These are phyloP conservation scores for Tribonema minus DNA, from an alignment of 108 stramenopile genomes.

Conservation along the genomic window DNA sequence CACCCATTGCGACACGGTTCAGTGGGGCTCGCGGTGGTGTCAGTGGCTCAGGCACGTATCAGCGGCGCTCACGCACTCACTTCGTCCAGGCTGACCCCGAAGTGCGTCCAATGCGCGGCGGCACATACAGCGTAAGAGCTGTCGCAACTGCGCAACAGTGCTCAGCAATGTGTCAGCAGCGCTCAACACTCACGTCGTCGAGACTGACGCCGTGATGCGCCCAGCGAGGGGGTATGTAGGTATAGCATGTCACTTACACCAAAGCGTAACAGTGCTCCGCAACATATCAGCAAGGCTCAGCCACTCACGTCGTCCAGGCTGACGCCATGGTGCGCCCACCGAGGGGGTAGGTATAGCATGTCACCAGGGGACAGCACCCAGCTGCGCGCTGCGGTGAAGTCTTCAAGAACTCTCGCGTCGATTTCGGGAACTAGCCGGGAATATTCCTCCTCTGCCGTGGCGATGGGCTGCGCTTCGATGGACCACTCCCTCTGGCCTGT, in stretches of 20 bases:
- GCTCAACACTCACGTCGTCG: no score
- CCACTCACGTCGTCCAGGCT: constrained; percentile 38
- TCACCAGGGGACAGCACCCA: constrained; percentile 74
- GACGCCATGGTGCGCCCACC: constrained; percentile 79
- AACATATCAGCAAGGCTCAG: no score
- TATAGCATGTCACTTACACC: constrained; percentile 87
- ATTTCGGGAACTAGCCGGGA: constrained; percentile 56
- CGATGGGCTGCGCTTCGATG: neutral
- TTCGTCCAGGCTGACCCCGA: no score
- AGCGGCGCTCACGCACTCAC: no score
- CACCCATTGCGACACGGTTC: no score
- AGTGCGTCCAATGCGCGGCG: no score
- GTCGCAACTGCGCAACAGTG: no score
- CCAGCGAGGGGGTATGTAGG: constrained; percentile 80
- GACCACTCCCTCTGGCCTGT: neutral
- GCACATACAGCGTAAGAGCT: no score
- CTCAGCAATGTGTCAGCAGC: no score
- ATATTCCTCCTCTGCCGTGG: constrained; percentile 9
- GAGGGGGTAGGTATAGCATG: constrained; percentile 82
- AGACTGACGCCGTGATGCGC: constrained; percentile 81
- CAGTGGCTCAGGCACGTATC: no score
- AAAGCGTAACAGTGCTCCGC: no score
- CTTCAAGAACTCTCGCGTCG: constrained; percentile 68
- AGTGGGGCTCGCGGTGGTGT: no score
- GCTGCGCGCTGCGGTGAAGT: constrained; percentile 28